Evolutionary conservation across 2,329 filamentous ascomycete species (phyloP), one percentile per base, ranked within the genome.

Genomic region (Phialophora tarda): DNA sequence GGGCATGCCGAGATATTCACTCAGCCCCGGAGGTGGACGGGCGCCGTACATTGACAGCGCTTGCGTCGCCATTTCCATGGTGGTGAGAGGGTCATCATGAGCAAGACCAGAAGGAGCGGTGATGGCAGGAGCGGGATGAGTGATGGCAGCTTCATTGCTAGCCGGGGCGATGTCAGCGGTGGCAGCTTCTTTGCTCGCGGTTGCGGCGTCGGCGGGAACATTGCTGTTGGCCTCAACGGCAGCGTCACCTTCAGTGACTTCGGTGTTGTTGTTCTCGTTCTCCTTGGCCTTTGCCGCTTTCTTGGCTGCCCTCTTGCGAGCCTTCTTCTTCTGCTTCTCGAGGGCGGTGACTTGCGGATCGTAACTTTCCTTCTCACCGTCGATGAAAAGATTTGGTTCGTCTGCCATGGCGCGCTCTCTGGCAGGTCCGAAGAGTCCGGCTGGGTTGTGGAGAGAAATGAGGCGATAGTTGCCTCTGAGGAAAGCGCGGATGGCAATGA

Each of bases 401-500:
- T 23, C 41, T 21, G 57, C 24, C 41, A 50, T 59, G 4, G n/a
- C 32, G 41, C 14, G 7, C 3, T 21, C 12, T 59, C 57, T 59
- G 21, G 24, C 57, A 21, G n/a, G 4, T 11, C n/a, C 17, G 41
- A 48, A 47, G 17, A 48, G 47, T 5, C 28, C 24, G n/a, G 32
- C 11, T 28, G 57, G 41, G 3, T 28, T 38, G n/a, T n/a, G 26
- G 26, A 11, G 7, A 12, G 30, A 6, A 41, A 48, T 21, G 10
- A 59, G 41, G 7, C 24, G 17, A 26, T 30, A 12, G n/a, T 26
- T 21, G 23, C 14, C 21, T 59, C 30, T 59, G 57, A 59, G 34
- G 21, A 23, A 44, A 34, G 57, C 57, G 21, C 24, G 38, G 57
- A 59, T 59, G 23, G 41, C 41, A 10, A 59, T 59, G 57, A 59